These are phyloP conservation scores for Penicillium brasilianum DNA, from an alignment of 2,329 filamentous ascomycete species.

Conservation along the genomic window DNA sequence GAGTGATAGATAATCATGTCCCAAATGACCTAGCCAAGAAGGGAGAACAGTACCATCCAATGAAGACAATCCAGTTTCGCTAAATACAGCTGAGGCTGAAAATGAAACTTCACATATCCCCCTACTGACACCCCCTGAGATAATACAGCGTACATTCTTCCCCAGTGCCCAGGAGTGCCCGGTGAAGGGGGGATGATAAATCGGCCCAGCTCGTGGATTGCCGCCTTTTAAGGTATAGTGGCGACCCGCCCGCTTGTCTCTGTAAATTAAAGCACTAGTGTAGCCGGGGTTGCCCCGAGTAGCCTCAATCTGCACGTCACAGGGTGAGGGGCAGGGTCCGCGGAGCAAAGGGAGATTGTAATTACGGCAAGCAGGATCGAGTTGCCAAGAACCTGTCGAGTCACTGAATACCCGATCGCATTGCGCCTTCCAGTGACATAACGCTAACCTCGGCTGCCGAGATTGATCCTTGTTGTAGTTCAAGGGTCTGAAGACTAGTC, in stretches of 20 bases:
- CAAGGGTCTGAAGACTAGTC: neutral
- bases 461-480: neutral
- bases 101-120: slow-evolving; percentile 8
- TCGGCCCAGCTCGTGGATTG: slow-evolving; percentile 14
- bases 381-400: neutral
- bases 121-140: neutral
- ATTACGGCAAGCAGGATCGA: neutral
- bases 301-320: slow-evolving; percentile 7
- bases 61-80: neutral
- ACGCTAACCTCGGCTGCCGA: slow-evolving; percentile 6
- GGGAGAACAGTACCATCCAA: neutral
- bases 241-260: neutral
- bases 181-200: neutral
- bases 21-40: neutral
- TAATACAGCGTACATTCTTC: neutral
- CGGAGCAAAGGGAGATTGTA: slow-evolving; percentile 1
- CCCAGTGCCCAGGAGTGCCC: neutral
- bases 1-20: neutral
- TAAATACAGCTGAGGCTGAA: slow-evolving; percentile 20
- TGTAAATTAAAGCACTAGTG: neutral
- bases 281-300: slow-evolving; percentile 6
- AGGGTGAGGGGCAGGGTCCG: slow-evolving; percentile 1
- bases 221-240: slow-evolving; percentile 14
- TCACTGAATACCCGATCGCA: neutral
- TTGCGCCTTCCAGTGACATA: neutral